Percentiles rank a stretch among this genome's conserved stretches.
These are phyloP conservation scores for Aspergillus udagawae DNA, from an alignment of 2,329 filamentous ascomycete species.

Conservation along the genomic window DNA sequence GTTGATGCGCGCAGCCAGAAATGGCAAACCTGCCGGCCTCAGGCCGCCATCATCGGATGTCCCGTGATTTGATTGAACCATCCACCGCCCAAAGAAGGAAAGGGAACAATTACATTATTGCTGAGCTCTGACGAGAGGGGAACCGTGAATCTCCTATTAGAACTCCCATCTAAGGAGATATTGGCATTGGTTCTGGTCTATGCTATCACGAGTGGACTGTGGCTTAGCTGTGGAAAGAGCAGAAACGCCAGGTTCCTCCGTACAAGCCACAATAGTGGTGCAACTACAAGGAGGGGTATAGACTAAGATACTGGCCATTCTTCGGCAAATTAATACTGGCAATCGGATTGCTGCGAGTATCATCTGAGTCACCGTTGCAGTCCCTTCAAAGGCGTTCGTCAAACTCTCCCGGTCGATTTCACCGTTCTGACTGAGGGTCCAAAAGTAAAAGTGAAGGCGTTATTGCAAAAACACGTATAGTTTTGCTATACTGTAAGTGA, in stretches of 20 bases:
- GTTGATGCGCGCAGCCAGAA: background rate
- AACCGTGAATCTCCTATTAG: background rate
- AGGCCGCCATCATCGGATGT: constrained; percentile 10
- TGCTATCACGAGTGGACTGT: background rate
- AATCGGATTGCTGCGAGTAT: background rate
- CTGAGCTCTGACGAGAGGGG: background rate
- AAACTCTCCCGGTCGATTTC: background rate
- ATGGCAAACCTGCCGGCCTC: constrained; percentile 3
- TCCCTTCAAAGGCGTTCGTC: background rate
- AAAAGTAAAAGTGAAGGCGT: background rate
- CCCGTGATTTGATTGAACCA: constrained; percentile 11
- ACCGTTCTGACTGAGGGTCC: background rate
- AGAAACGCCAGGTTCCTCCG: background rate
- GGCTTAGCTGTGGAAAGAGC: background rate
- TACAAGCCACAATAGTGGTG: background rate
- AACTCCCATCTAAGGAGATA: background rate
- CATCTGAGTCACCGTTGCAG: background rate
- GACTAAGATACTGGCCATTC: background rate
- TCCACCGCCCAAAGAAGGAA: constrained; percentile 9
- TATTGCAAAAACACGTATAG: background rate
- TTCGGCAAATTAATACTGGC: background rate
- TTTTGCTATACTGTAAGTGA: background rate
- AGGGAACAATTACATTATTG: background rate
- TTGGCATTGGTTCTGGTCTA: background rate
- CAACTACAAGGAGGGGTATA: background rate